Evolutionary conservation across 345 rosid genomes (phyloP).

Genomic region (Adansonia digitata): DNA sequence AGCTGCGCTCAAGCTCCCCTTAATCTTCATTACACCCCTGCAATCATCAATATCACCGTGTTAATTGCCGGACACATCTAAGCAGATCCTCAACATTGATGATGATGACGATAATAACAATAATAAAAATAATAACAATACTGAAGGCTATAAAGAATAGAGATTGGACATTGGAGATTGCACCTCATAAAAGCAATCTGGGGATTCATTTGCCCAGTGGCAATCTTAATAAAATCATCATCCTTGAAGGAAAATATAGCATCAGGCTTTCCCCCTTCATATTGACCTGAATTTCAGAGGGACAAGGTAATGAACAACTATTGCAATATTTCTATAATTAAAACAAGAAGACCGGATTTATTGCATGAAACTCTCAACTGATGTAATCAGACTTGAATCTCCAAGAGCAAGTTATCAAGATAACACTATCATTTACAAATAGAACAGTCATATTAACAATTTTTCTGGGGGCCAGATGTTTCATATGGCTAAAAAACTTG

Average conservation of each 20-base stretch:
- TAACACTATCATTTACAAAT: neutral
- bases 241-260: conserved; percentile 82
- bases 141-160: neutral
- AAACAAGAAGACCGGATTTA: neutral
- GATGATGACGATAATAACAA: neutral
- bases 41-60: conserved; percentile 13
- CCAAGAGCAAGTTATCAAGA: neutral
- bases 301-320: neutral
- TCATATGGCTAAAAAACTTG: neutral
- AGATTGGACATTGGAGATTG: neutral
- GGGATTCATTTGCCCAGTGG: conserved; percentile 93
- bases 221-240: conserved; percentile 91
- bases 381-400: neutral
- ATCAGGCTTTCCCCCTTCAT: conserved; percentile 91
- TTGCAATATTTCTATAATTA: neutral
- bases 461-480: too few species aligned
- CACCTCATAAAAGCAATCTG: conserved; percentile 99
- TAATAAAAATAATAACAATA: neutral
- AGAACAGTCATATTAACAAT: neutral
- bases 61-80: neutral
- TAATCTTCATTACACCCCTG: conserved; percentile 93
- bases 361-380: neutral
- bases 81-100: neutral
- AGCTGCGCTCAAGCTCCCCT: conserved; percentile 91
- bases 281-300: conserved; percentile 41